Evolutionary conservation across 805 yeast genomes (phyloP).

Genomic region (Kazachstania taianensis): DNA sequence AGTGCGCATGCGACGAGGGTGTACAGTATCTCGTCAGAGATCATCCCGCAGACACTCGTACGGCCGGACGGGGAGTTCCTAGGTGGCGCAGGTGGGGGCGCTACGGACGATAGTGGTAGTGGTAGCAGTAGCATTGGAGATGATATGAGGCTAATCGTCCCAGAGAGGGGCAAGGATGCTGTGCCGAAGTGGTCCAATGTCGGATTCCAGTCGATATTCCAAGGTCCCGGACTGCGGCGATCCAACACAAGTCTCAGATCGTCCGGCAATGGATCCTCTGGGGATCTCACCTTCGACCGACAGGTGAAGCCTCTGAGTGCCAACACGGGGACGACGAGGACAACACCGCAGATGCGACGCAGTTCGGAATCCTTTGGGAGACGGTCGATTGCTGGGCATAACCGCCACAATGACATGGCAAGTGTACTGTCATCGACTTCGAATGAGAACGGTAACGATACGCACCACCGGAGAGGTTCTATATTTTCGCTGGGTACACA

Average conservation of each 20-base stretch:
- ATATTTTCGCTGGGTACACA: no score
- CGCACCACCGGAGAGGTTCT: no score
- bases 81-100: not conserved
- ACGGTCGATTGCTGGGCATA: not conserved
- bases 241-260: conserved; percentile 5
- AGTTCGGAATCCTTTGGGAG: conserved; percentile 5
- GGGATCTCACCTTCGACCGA: not conserved
- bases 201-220: conserved; percentile 14
- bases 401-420: no score
- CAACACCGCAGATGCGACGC: no score
- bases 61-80: conserved; percentile 15
- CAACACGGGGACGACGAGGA: no score
- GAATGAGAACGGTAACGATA: no score
- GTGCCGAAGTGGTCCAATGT: conserved; percentile 13
- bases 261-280: not conserved
- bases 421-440: no score
- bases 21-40: conserved; percentile 24
- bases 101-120: not conserved
- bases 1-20: conserved; percentile 7
- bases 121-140: not conserved
- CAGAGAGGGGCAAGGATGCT: no score
- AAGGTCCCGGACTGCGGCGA: conserved; percentile 6
- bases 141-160: no score
- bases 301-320: no score
- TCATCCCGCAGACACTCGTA: conserved; percentile 23